These are phyloP conservation scores for Trichoderma koningiopsis DNA, from an alignment of 2,329 filamentous ascomycete genomes.

Conservation along the genomic window DNA sequence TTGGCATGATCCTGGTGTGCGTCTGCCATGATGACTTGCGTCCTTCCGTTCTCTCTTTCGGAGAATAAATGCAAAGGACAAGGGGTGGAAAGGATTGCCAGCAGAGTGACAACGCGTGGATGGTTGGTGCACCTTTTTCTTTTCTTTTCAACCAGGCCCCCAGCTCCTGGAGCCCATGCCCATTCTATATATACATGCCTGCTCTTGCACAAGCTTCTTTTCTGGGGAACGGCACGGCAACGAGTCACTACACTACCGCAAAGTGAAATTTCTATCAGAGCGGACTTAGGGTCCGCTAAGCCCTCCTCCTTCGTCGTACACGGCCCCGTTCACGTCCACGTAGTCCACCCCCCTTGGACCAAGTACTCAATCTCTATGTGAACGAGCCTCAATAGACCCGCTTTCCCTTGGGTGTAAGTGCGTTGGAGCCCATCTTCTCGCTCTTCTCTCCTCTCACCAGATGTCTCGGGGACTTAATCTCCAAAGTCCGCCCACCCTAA, in stretches of 20 bases:
- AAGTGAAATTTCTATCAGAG: slow-evolving; percentile 9
- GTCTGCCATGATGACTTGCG: slow-evolving; percentile 15
- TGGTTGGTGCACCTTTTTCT: neutral
- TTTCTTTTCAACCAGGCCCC: neutral
- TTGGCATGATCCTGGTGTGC: neutral
- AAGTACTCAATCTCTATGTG: neutral
- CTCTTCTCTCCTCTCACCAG: neutral
- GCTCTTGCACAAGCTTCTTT: neutral
- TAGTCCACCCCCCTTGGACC: neutral
- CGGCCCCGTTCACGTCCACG: neutral
- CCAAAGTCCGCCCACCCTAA: slow-evolving; percentile 10
- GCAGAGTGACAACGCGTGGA: slow-evolving; percentile 15
- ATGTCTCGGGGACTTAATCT: slow-evolving; percentile 17
- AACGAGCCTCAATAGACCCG: neutral
- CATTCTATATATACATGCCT: slow-evolving; percentile 15
- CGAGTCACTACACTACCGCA: neutral
- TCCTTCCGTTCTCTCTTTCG: neutral
- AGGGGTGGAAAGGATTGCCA: neutral
- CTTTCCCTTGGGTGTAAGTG: slow-evolving; percentile 10
- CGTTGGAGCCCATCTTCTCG: neutral
- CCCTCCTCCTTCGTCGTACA: neutral
- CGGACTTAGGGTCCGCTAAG: slow-evolving; percentile 5
- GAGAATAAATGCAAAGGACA: neutral
- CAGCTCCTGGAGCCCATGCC: neutral
- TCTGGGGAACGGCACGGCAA: neutral